A percentile compares a stretch with the other conserved stretches of the same genome.
phyloP scores from a whole-genome alignment of 495 filamentous ascomycete species.

The Ramalina peruviana region DNA sequence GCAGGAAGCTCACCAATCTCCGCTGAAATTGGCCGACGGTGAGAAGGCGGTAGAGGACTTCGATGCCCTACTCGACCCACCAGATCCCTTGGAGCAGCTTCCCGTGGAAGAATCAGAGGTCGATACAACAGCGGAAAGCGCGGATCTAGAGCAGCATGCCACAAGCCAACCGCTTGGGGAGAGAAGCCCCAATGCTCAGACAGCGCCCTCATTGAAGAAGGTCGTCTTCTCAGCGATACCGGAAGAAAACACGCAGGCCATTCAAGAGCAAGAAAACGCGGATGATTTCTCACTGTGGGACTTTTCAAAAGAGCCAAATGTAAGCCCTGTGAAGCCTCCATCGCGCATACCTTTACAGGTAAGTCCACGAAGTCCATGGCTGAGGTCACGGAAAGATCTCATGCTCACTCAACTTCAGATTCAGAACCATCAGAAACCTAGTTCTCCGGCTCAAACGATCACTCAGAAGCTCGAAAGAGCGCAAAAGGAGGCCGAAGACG shows the following conservation, averaged over 20 bases:
- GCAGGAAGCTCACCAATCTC: conserved; percentile 26
- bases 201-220: conserved; percentile 24
- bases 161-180: conserved; percentile 26
- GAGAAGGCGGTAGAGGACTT: conserved; percentile 35
- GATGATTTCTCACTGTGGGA: conserved; percentile 26
- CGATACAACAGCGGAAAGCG: conserved; percentile 20
- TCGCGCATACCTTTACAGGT: conserved; percentile 23
- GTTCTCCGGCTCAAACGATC: conserved; percentile 15
- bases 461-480: conserved; percentile 32
- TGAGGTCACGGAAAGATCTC: conserved; percentile 12
- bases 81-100: conserved; percentile 31
- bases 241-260: conserved; percentile 23
- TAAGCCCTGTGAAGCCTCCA: conserved; percentile 18
- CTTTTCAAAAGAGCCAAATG: conserved; percentile 21
- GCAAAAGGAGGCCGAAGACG: conserved; percentile 31
- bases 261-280: conserved; percentile 11
- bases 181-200: conserved; percentile 28
- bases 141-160: neutral
- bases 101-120: conserved; percentile 19
- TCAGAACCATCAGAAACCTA: conserved; percentile 15
- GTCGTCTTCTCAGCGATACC: conserved; percentile 30
- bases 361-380: conserved; percentile 14
- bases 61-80: conserved; percentile 37
- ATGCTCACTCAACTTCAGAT: conserved; percentile 8
- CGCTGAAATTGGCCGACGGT: conserved; percentile 18